Evolutionary conservation across 176 grass and related monocot species (phyloP), one percentile per base, ranked within the genome.

Genomic region (Olyra latifolia): DNA sequence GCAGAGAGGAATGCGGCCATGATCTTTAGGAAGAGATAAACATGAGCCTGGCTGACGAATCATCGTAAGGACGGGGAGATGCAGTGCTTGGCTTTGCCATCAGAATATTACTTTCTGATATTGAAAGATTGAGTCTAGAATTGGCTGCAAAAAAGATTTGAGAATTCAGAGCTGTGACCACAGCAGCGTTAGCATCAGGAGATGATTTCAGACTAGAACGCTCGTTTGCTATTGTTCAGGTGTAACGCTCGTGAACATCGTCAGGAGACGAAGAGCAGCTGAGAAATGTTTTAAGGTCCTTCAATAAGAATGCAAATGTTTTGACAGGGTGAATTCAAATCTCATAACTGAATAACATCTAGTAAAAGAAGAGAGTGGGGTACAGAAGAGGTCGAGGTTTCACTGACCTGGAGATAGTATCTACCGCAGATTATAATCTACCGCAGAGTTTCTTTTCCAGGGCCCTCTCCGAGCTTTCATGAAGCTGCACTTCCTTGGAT

Each of bases 1-100:
- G 57, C 63, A 23, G 88, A 77, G 73, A 91, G 88, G 86, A 91
- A 94, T 62, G 92, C 74, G 50, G 92, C 79, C 92, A 91, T 91
- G 47, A 17, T 78, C 88, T 78, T 89, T 75, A 77, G 65, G 66
- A 85, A 11, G 48, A 44, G n/a, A 29, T 60, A 22, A 28, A 10
- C 27, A 16, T 12, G 22, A 47, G 22, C 45, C 67, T 8, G 44
- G 69, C 30, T 57, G 49, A 74, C 46, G 38, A 70, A 67, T 85
- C 82, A 32, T 77, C n/a, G 50, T 57, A 41, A 64, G 56, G 72
- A 11, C 48, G 43, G 50, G 27, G 62, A 8, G 63, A 75, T n/a
- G 47, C 8, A 24, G n/a, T 35, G 58, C 35, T 47, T 47, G 70
- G 27, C 55, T 72, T 28, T 59, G 47, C 71, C 83, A 82, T 85